These are phyloP conservation scores for Schizophyllum commune DNA, from an alignment of 1,284 basidiomycete species.

Conservation along the genomic window DNA sequence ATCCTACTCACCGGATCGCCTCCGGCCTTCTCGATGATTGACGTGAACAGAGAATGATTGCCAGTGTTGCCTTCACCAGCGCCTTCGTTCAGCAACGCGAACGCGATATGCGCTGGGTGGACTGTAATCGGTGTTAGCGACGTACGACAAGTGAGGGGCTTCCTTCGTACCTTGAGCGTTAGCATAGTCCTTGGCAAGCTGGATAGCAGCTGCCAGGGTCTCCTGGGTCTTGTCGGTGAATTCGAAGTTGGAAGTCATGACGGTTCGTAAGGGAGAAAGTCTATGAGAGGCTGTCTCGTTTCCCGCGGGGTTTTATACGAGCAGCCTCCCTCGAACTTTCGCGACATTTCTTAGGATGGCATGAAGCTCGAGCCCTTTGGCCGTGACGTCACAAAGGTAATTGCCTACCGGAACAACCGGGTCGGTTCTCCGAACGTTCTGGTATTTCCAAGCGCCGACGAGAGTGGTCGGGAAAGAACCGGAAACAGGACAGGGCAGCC, in stretches of 20 bases:
- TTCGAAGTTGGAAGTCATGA: constrained; percentile 57
- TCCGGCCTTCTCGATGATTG: constrained; percentile 71
- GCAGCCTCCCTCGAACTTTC: too few species aligned
- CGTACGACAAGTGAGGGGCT: constrained; percentile 1
- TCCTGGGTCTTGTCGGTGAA: constrained; percentile 77
- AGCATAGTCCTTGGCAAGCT: constrained; percentile 77
- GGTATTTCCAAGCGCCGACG: too few species aligned
- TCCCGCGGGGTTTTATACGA: too few species aligned
- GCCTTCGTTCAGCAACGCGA: constrained; percentile 65
- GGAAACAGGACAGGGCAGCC: too few species aligned
- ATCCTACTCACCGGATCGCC: constrained; percentile 56
- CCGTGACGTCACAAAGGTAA: too few species aligned
- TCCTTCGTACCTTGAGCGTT: constrained; percentile 57
- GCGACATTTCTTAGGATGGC: too few species aligned
- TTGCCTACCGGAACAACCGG: too few species aligned
- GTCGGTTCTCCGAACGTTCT: too few species aligned
- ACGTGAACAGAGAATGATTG: constrained; percentile 57
- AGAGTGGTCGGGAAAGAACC: too few species aligned
- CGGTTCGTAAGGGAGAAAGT: constrained; percentile 5
- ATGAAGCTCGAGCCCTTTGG: too few species aligned
- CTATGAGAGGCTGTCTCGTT: too few species aligned
- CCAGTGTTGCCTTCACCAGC: constrained; percentile 19
- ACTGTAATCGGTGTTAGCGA: constrained; percentile 30
- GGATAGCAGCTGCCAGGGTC: constrained; percentile 59
- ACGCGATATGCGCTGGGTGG: constrained; percentile 71